Evolutionary conservation across 2,329 filamentous ascomycete species (phyloP).

Genomic region (Balansia obtecta): DNA sequence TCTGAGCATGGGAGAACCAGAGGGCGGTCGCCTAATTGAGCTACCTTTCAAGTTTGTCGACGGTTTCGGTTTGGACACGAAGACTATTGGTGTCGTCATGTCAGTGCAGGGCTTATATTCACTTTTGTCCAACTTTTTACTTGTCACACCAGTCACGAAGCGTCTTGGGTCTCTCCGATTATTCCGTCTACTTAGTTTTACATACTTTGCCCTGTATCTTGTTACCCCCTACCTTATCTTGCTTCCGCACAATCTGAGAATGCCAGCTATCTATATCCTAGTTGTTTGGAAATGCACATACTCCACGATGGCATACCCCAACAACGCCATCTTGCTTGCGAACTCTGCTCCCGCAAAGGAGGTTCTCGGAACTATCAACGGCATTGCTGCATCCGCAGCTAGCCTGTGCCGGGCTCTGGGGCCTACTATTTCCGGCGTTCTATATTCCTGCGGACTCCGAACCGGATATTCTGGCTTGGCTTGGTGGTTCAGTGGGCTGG

Average conservation of each 20-base stretch:
- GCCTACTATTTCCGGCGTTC: conserved; percentile 72
- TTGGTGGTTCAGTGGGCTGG: conserved; percentile 81
- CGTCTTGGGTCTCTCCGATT: conserved; percentile 67
- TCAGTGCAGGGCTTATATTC: conserved; percentile 84
- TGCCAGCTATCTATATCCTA: conserved; percentile 62
- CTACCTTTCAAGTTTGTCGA: conserved; percentile 84
- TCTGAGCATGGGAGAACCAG: conserved; percentile 53
- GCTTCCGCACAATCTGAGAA: conserved; percentile 58
- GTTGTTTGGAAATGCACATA: conserved; percentile 90
- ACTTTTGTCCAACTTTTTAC: conserved; percentile 69
- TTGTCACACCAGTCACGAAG: conserved; percentile 69
- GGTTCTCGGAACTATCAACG: conserved; percentile 85
- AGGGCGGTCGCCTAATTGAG: conserved; percentile 33
- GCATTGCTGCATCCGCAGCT: conserved; percentile 80
- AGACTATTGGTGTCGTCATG: conserved; percentile 77
- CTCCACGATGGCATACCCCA: conserved; percentile 81
- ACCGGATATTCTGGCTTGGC: conserved; percentile 76
- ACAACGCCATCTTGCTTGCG: conserved; percentile 76
- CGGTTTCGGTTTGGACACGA: conserved; percentile 73
- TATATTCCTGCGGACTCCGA: conserved; percentile 70
- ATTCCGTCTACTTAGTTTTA: conserved; percentile 68
- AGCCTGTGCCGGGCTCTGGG: conserved; percentile 82
- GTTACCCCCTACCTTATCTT: conserved; percentile 81
- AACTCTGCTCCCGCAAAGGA: conserved; percentile 77
- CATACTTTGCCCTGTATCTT: conserved; percentile 82